These are phyloP conservation scores for Peronospora destructor DNA, from an alignment of 352 stramenopile species.

Conservation along the genomic window DNA sequence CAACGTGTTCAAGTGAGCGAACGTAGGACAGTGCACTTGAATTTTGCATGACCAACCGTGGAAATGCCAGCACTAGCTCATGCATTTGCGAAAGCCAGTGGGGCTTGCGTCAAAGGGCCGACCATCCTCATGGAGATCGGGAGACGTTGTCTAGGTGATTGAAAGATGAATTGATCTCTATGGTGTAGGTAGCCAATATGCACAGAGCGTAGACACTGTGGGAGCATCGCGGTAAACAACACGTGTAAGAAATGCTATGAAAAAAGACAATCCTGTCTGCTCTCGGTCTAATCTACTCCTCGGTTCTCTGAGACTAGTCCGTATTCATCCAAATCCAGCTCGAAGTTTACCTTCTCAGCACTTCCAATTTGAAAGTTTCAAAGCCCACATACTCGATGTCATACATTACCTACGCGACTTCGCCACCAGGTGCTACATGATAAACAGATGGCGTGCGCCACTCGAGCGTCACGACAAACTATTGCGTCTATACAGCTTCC, in stretches of 20 bases:
- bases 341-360: not conserved
- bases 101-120: slow-evolving; percentile 9
- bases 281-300: not conserved
- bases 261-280: slow-evolving; percentile 5
- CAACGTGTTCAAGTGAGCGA: slow-evolving; percentile 3
- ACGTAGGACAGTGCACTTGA: slow-evolving; percentile 15
- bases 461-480: slow-evolving; percentile 18
- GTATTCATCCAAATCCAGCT: slow-evolving; percentile 3
- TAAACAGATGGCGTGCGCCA: slow-evolving; percentile 12
- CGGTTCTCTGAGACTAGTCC: not conserved
- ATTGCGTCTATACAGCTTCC: slow-evolving; percentile 23
- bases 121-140: slow-evolving; percentile 26
- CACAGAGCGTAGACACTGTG: slow-evolving; percentile 14
- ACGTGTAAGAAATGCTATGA: not conserved
- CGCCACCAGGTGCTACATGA: slow-evolving; percentile 26
- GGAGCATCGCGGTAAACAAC: slow-evolving; percentile 2
- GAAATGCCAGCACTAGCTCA: slow-evolving; percentile 22
- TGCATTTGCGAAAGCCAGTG: slow-evolving; percentile 29
- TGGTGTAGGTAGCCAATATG: slow-evolving; percentile 12
- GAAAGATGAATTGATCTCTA: slow-evolving; percentile 18
- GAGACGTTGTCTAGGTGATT: slow-evolving; percentile 16
- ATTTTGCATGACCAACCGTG: slow-evolving; percentile 21
- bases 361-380: not conserved
- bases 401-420: slow-evolving; percentile 21
- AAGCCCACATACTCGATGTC: slow-evolving; percentile 4